Evolutionary conservation across 305 asterid genomes (phyloP), one percentile per base, ranked within the genome.

Genomic region (Lippia alba): DNA sequence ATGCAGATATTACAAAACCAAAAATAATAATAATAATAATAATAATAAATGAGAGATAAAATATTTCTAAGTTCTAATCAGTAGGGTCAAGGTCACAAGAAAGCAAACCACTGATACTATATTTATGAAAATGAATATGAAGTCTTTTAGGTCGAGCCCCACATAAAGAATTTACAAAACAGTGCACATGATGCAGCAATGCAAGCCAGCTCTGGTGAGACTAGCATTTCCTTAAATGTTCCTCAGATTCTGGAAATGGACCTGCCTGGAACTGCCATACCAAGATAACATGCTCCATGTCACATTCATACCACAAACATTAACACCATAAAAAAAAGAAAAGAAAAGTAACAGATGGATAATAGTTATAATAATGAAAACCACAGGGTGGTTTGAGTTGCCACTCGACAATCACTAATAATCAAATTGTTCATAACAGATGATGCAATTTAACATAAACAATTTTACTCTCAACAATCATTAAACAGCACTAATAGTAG

Each of bases 241-340:
- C 61, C 67, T 78, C 78, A 78, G 32, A 78, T 73, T 69, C 78
- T 73, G 67, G 79, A 78, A 44, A 70, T 12, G 71, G 41, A 60
- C 40, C 79, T 60, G 58, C 67, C 73, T 1, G 40, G 54, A 70
- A 70, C 82, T 78, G 82, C 69, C 79, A 78, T 61, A 59, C 73
- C 76, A 73, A 66, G 58, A 64, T 7, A 54, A 59, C 61, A 54
- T 60, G 53, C 68, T 56, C 57, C 48, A 32, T 30, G 61, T 73
- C 76, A 73, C 66, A 63, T 60, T 73, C 76, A 73, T 60, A 63
- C 64, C 72, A 66, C 66, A 61, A 64, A 61, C 66, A 41, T 51
- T 41, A 51, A 14, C 51, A 67, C 10, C 51, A 67, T 24, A 24
- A 24, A 24, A 24, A 24, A 24, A 24, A 24, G 30, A 24, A 32